Base-by-base conservation (phyloP, 2,329 filamentous ascomycete genomes). In the Purpureocillium takamizusanense region DNA sequence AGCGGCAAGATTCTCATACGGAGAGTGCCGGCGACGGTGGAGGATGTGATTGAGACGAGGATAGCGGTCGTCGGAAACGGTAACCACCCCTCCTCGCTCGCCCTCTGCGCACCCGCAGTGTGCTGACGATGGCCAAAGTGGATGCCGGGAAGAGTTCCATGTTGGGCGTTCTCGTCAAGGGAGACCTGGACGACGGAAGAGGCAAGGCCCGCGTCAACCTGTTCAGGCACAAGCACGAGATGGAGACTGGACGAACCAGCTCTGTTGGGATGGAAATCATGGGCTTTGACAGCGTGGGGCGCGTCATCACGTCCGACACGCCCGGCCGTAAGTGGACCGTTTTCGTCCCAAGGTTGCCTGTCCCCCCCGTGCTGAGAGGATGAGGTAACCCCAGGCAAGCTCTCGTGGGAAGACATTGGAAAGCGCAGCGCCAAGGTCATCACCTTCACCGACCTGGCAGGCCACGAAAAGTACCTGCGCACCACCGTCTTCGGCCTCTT, bases 241-340 rank as follows among this genome's bases (percentile, higher is more conserved):
- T 97, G 31, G 92, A 98, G 62, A 92, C 86, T 34, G 92, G 92
- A 2, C 76, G 92, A 47, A 98, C 92, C 9, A 95, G 87, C 56
- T 95, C 89, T 0, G 92, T 98, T 1, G 90, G 92, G 31, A 94
- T 97, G 89, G 92, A 98, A 61, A 97, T 97, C 44, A 88, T 97
- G 83, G 92, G 92, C 2, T 98, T 95, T 51, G 88, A 97, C 60
- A 87, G 83, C 36, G 74, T 76, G 39, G 90, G 92, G 21, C 78
- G 89, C 18, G 83, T 95, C 21, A 76, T 97, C 13, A 77, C 80
- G 13, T 90, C 86, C 30, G 83, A 83, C 42, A 83, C 82, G 1
- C 85, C 89, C 2, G 90, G 88, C 1, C 78, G 92, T 58, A 86
- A 83, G 64, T 59, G 14, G 18, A 7, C 6, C 16, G 11, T 30